Evolutionary conservation across 768 basidiomycete genomes (phyloP).

Genomic region (Tremella yokohamensis): DNA sequence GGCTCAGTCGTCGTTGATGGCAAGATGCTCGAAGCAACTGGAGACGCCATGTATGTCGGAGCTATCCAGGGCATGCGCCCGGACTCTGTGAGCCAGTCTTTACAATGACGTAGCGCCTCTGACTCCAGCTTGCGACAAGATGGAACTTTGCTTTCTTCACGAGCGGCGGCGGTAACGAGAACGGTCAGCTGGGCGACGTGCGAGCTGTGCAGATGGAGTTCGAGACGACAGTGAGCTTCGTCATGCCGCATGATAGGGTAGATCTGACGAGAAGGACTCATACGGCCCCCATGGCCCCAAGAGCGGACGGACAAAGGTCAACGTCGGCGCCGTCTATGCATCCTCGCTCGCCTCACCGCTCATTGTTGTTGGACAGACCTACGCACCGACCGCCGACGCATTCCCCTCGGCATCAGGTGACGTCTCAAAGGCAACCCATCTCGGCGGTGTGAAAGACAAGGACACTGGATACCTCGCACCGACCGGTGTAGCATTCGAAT

Average conservation of each 20-base stretch:
- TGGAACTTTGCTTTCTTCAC: constrained; percentile 98
- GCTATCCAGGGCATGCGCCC: constrained; percentile 99
- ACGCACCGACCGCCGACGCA: constrained; percentile 13
- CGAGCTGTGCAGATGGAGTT: constrained; percentile 95
- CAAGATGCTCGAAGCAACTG: constrained; percentile 53
- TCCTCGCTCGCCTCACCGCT: constrained; percentile 18
- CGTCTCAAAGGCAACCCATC: constrained; percentile 52
- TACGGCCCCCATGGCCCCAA: constrained; percentile 76
- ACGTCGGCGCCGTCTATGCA: constrained; percentile 60
- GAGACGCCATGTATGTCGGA: constrained; percentile 71
- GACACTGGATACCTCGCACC: constrained; percentile 82
- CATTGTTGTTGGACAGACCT: constrained; percentile 44
- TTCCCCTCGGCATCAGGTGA: constrained; percentile 26
- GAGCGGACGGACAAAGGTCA: constrained; percentile 78
- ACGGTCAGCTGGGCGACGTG: constrained; percentile 60
- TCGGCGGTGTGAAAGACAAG: constrained; percentile 61
- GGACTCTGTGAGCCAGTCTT: constrained; percentile 58
- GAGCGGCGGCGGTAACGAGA: constrained; percentile 52
- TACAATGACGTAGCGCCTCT: not conserved
- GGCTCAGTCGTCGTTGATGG: constrained; percentile 71
- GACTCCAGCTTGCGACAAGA: constrained; percentile 62
- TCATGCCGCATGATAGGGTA: not conserved
- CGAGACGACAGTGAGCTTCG: constrained; percentile 61
- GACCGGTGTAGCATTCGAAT: constrained; percentile 65
- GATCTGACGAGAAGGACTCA: constrained; percentile 53